These are phyloP conservation scores for Litsea cubeba DNA, from an alignment of 164 flowering plant species.

Conservation along the genomic window DNA sequence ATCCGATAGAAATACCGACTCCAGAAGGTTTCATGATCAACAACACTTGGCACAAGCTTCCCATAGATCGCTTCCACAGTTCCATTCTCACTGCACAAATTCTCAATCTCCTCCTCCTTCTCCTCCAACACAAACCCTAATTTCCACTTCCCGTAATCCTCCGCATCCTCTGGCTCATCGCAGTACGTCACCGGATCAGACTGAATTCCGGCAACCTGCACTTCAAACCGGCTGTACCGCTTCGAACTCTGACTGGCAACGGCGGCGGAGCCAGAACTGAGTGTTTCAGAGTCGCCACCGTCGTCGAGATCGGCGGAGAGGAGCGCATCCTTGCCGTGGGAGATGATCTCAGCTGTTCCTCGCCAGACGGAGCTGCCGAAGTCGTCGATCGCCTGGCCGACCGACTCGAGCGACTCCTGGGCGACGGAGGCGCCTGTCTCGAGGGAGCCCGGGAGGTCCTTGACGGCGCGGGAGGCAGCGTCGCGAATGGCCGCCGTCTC, in stretches of 20 bases:
- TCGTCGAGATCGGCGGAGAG: constrained; percentile 29
- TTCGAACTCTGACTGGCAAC: constrained; percentile 16
- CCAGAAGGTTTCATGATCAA: constrained; percentile 69
- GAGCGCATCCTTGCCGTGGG: constrained; percentile 51
- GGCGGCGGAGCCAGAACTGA: constrained; percentile 7
- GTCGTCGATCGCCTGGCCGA: constrained; percentile 75
- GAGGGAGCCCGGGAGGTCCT: constrained; percentile 60
- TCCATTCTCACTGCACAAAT: constrained; percentile 40
- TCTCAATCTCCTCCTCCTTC: constrained; percentile 47
- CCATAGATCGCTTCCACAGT: constrained; percentile 38
- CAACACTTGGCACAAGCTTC: constrained; percentile 47
- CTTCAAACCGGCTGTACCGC: constrained; percentile 61
- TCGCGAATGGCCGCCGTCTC: constrained; percentile 62
- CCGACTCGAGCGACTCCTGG: constrained; percentile 68
- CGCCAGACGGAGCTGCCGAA: constrained; percentile 60
- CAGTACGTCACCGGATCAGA: constrained; percentile 47
- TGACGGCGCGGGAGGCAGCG: constrained; percentile 56
- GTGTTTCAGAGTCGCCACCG: constrained; percentile 17
- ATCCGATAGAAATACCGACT: constrained; percentile 61
- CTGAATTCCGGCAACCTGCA: constrained; percentile 41
- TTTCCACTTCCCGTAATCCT: constrained; percentile 56
- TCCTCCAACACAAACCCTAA: constrained; percentile 55
- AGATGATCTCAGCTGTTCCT: constrained; percentile 56
- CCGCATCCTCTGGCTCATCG: constrained; percentile 60
- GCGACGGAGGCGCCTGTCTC: constrained; percentile 73